Evolutionary conservation across 768 basidiomycete genomes (phyloP), one percentile per base, ranked within the genome.

Genomic region (Russula griseocarnosa): DNA sequence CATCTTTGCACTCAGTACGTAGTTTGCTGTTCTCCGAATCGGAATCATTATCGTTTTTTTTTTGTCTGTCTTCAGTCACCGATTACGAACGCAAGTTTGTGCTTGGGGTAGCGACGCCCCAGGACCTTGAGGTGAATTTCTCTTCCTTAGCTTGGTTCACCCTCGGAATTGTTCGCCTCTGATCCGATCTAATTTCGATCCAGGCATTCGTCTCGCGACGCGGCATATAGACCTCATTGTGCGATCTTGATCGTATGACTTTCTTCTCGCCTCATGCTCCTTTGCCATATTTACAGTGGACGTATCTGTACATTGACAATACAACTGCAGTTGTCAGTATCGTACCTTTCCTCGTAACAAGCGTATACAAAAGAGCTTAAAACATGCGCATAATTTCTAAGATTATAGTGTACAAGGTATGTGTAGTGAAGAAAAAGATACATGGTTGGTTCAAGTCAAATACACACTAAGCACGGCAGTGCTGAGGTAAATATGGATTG

Each of bases 31-130:
- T 42, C 11, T 42, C 44, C 22, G n/a, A 34, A 34, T 26, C 24
- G 7, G 50, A 67, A 34, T n/a, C 53, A 30, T 30, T 28, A 13
- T 10, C 36, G 18, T 42, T 9, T 51, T 9, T 30, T 56, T 34
- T 34, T 11, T 2, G 10, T 34, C 11, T 38, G 7, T 40, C 58
- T 22, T n/a, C 66, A 94, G 94, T 96, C 42, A 95, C 94, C 5
- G 94, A 97, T 74, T 75, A 77, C 52, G 80, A 80, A 57, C 84
- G 90, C 61, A 92, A 92, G 71, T 94, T 94, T 63, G 90, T 94
- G 4, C 81, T 93, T 18, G 92, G 80, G 1, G 85, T 94, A 0
- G 91, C 88, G 1, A 94, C 92, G 22, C 71, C 77, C 20, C 85
- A 92, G 32, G 92, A 94, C 71, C 76, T 94, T 22, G 83, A 90